Base-by-base conservation (phyloP, 2,329 filamentous ascomycete genomes). In the Chaetomium strumarium region DNA sequence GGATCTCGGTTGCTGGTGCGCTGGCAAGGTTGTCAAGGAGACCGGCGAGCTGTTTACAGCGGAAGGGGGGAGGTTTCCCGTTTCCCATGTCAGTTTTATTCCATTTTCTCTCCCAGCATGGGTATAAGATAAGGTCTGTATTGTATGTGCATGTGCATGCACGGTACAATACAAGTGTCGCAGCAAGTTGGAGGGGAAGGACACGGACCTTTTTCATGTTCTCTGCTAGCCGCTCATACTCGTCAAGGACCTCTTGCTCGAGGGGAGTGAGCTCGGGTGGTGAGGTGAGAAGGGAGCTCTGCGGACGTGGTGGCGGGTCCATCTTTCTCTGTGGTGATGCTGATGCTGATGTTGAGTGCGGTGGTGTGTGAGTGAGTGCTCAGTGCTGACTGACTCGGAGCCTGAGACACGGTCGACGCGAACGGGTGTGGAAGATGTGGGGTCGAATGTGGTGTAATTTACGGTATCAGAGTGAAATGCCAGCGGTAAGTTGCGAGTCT, bases 221-320 rank as follows among this genome's bases (percentile, higher is more conserved):
- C 62, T 86, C 85, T 0, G 92, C 81, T 31, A 99, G 73, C 13
- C 86, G 79, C 61, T 92, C 84, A 66, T 99, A 99, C 70, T 99
- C 93, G 57, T 97, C 90, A 1, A 99, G 76, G 1, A 99, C 86
- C 67, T 97, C 90, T 69, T 96, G 91, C 73, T 99, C 91, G 8
- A 95, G 79, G 5, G 90, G 86, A 1, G 85, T 79, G 56, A 96
- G 75, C 63, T 85, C 81, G 19, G 77, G 76, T 31, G 72, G 71
- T 2, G 72, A 68, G 38, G 73, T 19, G 57, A 55, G 53, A 33
- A 58, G 57, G 45, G 50, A 49, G 46, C 52, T 56, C 38, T 56
- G 54, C 9, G 40, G 58, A n/a, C 49, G 46, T 43, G 49, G 46
- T 44, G 47, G 42, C 17, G 57, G 58, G 41, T 64, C 62, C 62